Evolutionary conservation across 2,329 filamentous ascomycete species (phyloP).

Genomic region (Lasiodiplodia citricola): DNA sequence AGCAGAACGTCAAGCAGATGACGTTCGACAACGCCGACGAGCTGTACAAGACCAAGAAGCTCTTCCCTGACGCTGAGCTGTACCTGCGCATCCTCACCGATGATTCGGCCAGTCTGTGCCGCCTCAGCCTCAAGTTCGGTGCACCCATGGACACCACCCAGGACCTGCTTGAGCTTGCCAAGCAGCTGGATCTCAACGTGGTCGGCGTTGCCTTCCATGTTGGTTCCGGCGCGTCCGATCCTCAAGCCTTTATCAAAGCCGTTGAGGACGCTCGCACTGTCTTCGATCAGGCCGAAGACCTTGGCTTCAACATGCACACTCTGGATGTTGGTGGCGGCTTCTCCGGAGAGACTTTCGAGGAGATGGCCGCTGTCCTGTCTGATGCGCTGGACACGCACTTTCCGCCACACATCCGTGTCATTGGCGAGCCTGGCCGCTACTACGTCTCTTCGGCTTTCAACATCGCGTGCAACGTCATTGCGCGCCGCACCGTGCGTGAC

Average conservation of each 20-base stretch:
- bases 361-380: conserved; percentile 81
- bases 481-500: conserved; percentile 84
- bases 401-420: conserved; percentile 80
- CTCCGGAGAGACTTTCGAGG: conserved; percentile 86
- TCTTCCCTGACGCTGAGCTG: conserved; percentile 87
- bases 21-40: conserved; percentile 99
- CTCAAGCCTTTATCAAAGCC: conserved; percentile 87
- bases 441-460: conserved; percentile 95
- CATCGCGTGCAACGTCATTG: conserved; percentile 93
- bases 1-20: conserved; percentile 92
- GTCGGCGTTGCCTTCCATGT: conserved; percentile 98
- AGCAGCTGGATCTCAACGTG: conserved; percentile 83
- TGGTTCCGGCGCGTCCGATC: conserved; percentile 93
- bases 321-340: conserved; percentile 96
- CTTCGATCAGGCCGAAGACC: conserved; percentile 79
- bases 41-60: conserved; percentile 94
- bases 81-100: conserved; percentile 95
- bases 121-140: conserved; percentile 96
- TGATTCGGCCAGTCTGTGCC: conserved; percentile 92
- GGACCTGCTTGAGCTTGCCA: conserved; percentile 78
- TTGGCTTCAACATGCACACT: conserved; percentile 83
- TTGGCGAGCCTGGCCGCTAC: conserved; percentile 95
- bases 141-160: conserved; percentile 83
- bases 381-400: conserved; percentile 86
- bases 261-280: conserved; percentile 87